These are phyloP conservation scores for Chlorencoelia australis DNA, from an alignment of 2,329 filamentous ascomycete genomes.

Conservation along the genomic window DNA sequence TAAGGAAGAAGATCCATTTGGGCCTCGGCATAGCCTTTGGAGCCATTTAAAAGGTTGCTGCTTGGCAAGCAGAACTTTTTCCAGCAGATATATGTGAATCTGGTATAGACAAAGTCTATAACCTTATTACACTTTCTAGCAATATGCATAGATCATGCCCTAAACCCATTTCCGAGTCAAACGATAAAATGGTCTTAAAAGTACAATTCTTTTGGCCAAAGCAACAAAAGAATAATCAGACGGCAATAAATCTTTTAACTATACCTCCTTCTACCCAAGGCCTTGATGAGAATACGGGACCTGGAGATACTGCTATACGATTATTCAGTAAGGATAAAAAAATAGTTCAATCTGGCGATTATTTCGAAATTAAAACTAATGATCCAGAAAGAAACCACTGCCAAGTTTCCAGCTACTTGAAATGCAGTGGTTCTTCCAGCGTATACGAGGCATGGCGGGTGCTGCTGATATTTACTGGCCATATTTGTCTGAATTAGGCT, in stretches of 20 bases:
- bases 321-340: background rate
- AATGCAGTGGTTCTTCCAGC: slow-evolving; percentile 5
- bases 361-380: slow-evolving; percentile 9
- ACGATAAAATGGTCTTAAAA: slow-evolving; percentile 8
- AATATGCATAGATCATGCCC: slow-evolving; percentile 4
- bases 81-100: slow-evolving; percentile 4
- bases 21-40: slow-evolving; percentile 10
- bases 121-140: slow-evolving; percentile 8
- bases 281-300: slow-evolving; percentile 3
- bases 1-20: slow-evolving; percentile 7
- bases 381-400: slow-evolving; percentile 6
- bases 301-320: slow-evolving; percentile 16
- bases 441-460: slow-evolving; percentile 3
- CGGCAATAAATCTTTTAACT: slow-evolving; percentile 10
- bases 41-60: slow-evolving; percentile 8
- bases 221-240: slow-evolving; percentile 1
- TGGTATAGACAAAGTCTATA: slow-evolving; percentile 7
- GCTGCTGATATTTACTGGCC: slow-evolving; percentile 4
- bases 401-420: slow-evolving; percentile 8
- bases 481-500: background rate
- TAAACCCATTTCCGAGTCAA: slow-evolving; percentile 11
- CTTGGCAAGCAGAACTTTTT: slow-evolving; percentile 14
- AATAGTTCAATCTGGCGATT: slow-evolving; percentile 12
- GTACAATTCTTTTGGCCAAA: slow-evolving; percentile 14
- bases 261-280: slow-evolving; percentile 9